Conservation (phyloP, 768 basidiomycete genomes). For the Lentinula raphanica region DNA sequence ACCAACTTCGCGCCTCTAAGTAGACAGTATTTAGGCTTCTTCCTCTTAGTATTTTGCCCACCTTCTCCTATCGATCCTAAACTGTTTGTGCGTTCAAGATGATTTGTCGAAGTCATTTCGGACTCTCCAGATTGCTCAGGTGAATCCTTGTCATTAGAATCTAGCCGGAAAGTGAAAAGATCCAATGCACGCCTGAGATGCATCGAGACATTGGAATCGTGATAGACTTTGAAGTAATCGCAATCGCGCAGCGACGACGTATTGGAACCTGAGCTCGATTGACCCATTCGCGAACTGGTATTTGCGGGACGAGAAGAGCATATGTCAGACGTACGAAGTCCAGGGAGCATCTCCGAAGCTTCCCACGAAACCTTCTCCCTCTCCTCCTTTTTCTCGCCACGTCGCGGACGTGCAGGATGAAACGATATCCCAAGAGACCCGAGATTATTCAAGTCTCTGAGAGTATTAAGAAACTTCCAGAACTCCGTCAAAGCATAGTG, state of each 20-base stretch:
- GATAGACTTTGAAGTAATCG: slow-evolving; percentile 5
- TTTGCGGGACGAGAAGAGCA: not conserved
- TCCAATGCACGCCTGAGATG: not conserved
- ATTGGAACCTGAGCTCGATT: not conserved
- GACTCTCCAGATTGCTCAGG: not conserved
- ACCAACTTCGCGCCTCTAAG: not conserved
- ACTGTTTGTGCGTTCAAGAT: not conserved
- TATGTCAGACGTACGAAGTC: not conserved
- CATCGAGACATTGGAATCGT: slow-evolving; percentile 1
- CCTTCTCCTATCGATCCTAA: not conserved
- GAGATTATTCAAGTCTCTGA: not conserved
- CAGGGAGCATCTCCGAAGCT: not conserved
- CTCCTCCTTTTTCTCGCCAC: not conserved
- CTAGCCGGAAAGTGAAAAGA: not conserved
- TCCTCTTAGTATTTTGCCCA: not conserved
- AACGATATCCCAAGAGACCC: not conserved
- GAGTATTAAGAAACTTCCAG: not conserved
- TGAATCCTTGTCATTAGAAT: not conserved
- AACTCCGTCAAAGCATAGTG: not conserved
- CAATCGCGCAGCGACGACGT: not conserved
- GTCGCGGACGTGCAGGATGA: not conserved
- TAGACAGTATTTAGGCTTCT: not conserved
- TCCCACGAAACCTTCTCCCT: not conserved
- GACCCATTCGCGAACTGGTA: not conserved
- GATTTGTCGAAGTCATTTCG: not conserved